Evolutionary conservation across 257 asterid genomes (phyloP), one percentile per base, ranked within the genome.

Genomic region (Capsicum rhomboideum): DNA sequence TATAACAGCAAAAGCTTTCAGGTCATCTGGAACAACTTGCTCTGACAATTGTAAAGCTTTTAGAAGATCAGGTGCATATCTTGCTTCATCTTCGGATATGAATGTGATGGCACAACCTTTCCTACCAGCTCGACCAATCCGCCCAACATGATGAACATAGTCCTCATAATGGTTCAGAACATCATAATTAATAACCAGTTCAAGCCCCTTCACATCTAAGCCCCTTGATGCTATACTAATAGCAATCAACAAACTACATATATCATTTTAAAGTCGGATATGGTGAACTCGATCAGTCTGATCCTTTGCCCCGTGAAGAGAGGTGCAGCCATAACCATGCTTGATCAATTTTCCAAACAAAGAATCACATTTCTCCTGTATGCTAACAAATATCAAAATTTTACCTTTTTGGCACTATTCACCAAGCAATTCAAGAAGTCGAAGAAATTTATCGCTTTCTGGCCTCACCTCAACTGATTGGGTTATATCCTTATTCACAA

Each of bases 221-320:
- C 98, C 98, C 83, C 98, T 93, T 11, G 98, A 94, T 79, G 98
- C 98, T 84, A 93, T 40, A 89, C 98, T 95, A 44, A 98, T 95
- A 21, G 98, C 98, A 82, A 93, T 82, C 91, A 95, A 84, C 87
- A 95, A 61, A 82, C 87, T 93, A 90, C 98, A 95, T 18, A 93
- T 94, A 26, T 95, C 90, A 75, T 91, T 87, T 95, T 95, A 63
- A 95, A 95, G 87, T 95, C 98, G 14, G 94, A 53, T 74, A 95
- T 89, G 13, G 98, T 95, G 71, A 98, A 93, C 85, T 95, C 97
- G 97, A 84, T 93, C 98, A 11, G 97, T 92, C 84, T 95, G 98
- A 88, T 95, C 98, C 88, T 95, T 95, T 53, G 94, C 98, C 82
- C 98, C 98, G 23, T 95, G 98, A 84, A 93, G 97, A 29, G 98